Base-by-base conservation (phyloP, 139 green algal genomes). In the Desmodesmus armatus region DNA sequence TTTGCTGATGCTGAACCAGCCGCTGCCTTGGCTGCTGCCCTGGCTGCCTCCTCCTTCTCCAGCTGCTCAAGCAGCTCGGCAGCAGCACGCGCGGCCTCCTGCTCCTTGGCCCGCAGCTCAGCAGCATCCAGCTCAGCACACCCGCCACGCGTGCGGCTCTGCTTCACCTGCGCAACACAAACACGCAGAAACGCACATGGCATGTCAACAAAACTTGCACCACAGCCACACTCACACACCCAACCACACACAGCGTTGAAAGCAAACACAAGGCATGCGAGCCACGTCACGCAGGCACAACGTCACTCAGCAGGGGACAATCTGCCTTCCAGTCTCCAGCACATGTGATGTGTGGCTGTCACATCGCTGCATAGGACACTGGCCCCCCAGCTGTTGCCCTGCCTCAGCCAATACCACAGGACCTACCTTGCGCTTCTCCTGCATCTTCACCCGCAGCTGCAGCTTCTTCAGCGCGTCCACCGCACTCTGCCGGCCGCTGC, bases 361-460 rank as follows among this genome's bases (percentile, higher is more conserved):
- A 17, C 51, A 27, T 17, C 51, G 21, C 51, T 62, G 51, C 51
- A 62, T 2, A 62, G 51, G 51, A 17, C 51, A 62, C 51, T 62
- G 51, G 51, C 17, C 51, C 51, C 60, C 29, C 19, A 69, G 60
- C 60, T n/a, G 11, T 9, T 33, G 19, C 11, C 5, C 23, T 67
- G 13, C 17, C 11, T 33, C 58, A 9, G 5, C 13, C 58, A 67
- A 21, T 25, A 67, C 23, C 11, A 72, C 29, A 43, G n/a, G n/a
- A 19, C 53, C 53, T 49, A 62, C 66, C 63, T 47, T 80, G 63
- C 62, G 80, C 69, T 86, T 86, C 69, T 87, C 82, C 82, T 87
- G 82, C 82, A 87, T 87, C 82, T 87, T 87, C 27, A 81, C 66
- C 21, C 80, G 67, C 65, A 86, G 80, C 80, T 86, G 80, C 80